Evolutionary conservation across 1,284 basidiomycete species (phyloP).

Genomic region (Singerocomus inundabilis): DNA sequence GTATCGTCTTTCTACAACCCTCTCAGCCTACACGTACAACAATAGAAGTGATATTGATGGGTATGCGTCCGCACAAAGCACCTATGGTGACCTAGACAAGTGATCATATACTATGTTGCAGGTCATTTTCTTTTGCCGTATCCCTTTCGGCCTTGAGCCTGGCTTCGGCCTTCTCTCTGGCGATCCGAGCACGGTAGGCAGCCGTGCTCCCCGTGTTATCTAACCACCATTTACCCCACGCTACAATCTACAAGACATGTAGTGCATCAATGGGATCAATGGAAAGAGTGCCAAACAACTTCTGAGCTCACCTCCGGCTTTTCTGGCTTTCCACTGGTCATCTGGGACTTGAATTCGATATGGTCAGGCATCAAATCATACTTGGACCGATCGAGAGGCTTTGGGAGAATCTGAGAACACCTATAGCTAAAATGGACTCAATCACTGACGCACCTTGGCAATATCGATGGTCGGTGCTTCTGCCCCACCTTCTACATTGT

Average conservation of each 20-base stretch:
- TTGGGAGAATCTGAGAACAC: not conserved
- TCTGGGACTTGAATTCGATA: constrained; percentile 2
- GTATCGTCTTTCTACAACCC: too few relatives aligned
- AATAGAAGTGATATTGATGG: too few relatives aligned
- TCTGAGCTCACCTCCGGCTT: constrained; percentile 4
- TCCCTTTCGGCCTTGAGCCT: not conserved
- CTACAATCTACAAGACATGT: not conserved
- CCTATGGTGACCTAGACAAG: not conserved
- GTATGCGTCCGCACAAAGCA: too few relatives aligned
- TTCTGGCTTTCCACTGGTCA: not conserved
- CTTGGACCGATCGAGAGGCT: constrained; percentile 20
- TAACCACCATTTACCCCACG: constrained; percentile 18
- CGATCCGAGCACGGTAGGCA: constrained; percentile 14
- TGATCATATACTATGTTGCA: not conserved
- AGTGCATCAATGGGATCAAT: not conserved
- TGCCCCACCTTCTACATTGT: constrained; percentile 15
- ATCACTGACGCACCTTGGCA: constrained; percentile 9
- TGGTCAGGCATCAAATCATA: constrained; percentile 14
- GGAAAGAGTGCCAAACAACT: not conserved
- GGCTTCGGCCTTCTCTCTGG: constrained; percentile 9
- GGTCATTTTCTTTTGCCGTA: not conserved
- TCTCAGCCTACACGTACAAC: too few relatives aligned
- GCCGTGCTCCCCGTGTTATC: constrained; percentile 19
- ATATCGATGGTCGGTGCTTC: constrained; percentile 16
- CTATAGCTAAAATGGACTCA: not conserved